Evolutionary conservation across 1,284 basidiomycete species (phyloP).

Genomic region (Dichomitus squalens): DNA sequence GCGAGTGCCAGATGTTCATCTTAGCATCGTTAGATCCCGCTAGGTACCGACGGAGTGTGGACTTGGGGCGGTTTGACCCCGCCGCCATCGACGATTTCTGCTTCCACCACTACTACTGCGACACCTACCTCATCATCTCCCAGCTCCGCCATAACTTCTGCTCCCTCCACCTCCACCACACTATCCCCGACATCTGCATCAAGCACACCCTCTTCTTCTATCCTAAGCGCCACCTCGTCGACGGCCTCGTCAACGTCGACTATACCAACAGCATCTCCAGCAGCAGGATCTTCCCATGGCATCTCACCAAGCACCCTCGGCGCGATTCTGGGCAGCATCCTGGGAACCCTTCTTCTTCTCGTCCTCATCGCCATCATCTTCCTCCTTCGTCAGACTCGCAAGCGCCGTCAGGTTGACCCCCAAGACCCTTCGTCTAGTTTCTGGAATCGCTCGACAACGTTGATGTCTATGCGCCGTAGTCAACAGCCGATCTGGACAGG

Average conservation of each 20-base stretch:
- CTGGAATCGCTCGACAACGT: conserved; percentile 33
- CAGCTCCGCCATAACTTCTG: conserved; percentile 28
- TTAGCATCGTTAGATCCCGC: conserved; percentile 57
- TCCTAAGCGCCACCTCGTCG: conserved; percentile 28
- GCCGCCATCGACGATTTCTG: conserved; percentile 41
- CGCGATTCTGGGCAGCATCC: conserved; percentile 40
- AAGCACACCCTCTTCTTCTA: conserved; percentile 9
- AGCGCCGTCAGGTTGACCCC: conserved; percentile 21
- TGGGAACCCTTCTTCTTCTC: conserved; percentile 45
- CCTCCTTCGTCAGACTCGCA: conserved; percentile 47
- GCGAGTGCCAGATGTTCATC: neutral
- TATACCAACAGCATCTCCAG: conserved; percentile 22
- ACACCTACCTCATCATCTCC: conserved; percentile 25
- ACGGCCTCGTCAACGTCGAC: conserved; percentile 22
- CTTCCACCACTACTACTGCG: conserved; percentile 22
- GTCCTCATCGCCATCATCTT: conserved; percentile 52
- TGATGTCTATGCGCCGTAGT: conserved; percentile 24
- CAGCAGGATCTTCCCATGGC: conserved; percentile 28
- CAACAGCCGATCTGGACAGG: conserved; percentile 54
- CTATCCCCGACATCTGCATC: conserved; percentile 3
- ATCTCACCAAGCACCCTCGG: conserved; percentile 31
- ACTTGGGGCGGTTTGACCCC: conserved; percentile 64
- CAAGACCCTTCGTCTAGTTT: conserved; percentile 28
- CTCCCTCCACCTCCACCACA: conserved; percentile 23
- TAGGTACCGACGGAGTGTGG: conserved; percentile 59